Base-by-base conservation (phyloP, 352 stramenopile species). In the Globisporangium spiculum region DNA sequence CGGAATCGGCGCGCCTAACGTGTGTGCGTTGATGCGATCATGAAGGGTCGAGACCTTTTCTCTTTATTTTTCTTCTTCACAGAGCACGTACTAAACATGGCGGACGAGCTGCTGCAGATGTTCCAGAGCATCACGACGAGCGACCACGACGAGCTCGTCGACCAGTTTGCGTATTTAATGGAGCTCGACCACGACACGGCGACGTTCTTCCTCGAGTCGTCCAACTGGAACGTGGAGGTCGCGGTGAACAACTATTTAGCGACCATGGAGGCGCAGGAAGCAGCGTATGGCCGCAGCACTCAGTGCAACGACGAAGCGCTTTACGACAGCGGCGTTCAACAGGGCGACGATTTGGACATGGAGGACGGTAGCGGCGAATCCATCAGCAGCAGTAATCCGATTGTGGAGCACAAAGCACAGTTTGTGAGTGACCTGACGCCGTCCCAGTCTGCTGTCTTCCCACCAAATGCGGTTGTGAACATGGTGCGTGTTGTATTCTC, bases 201-300 rank as follows among this genome's bases (percentile, higher is more conserved):
- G 53, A 82, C 74, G 57, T 96, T 96, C 71, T 96, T 94, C 69
- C 81, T 96, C 63, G 88, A 96, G 65, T 93, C 86, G 67, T 91
- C 80, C 63, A 96, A 94, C 76, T 96, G 88, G 88, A 96, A 96
- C 75, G 86, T 96, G 27, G 86, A 96, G 66, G 89, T 83, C 52
- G 88, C 88, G 12, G 86, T 76, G 8, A 96, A 96, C 66, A 93
- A 89, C 65, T 96, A 94, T 65, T 69, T 96, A 36, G 74, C 71
- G 26, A 91, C 86, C 9, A 87, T 89, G 75, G 83, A 89, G 50
- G 74, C 78, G 22, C 66, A 75, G 4, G 67, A 74, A 18, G 24
- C 65, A 52, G 65, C 50, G 16, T 56, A 32, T 24, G 10, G 52
- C 3, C 34, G 14, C 8, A 34, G 12, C 10, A 20, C n/a, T 30